Percentiles rank a stretch among this genome's conserved stretches.
These are phyloP conservation scores for Fusarium pseudonygamai DNA, from an alignment of 2,329 filamentous ascomycete genomes.

Conservation along the genomic window DNA sequence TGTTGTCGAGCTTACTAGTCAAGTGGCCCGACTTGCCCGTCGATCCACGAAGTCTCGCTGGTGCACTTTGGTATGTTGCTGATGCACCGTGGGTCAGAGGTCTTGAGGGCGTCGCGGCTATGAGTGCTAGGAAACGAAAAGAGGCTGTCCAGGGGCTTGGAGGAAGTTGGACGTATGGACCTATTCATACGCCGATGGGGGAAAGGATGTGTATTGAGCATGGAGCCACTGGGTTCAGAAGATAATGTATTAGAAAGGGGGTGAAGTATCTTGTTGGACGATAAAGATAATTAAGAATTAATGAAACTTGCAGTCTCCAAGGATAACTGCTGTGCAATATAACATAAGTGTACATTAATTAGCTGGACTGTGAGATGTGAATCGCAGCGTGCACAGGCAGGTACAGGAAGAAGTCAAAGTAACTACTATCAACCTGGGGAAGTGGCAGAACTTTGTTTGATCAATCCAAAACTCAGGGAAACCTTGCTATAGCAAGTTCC, in stretches of 20 bases:
- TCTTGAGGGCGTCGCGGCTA: slow-evolving; percentile 28
- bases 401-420: background rate
- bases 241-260: background rate
- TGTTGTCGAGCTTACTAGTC: slow-evolving; percentile 52
- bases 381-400: too few relatives aligned
- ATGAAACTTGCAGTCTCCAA: background rate
- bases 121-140: slow-evolving; percentile 22
- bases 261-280: rapidly evolving
- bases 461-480: too few relatives aligned
- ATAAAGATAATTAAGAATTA: background rate
- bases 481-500: too few relatives aligned
- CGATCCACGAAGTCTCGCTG: slow-evolving; percentile 57
- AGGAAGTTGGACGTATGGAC: slow-evolving; percentile 32
- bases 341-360: background rate
- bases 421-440: background rate
- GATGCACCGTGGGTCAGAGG: slow-evolving; percentile 31
- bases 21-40: slow-evolving; percentile 56
- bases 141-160: slow-evolving; percentile 23
- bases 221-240: slow-evolving; percentile 22
- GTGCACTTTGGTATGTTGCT: slow-evolving; percentile 54
- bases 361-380: background rate
- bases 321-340: background rate
- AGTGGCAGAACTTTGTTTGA: background rate
- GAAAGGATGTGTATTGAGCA: slow-evolving; percentile 34
- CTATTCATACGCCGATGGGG: slow-evolving; percentile 22